Percentiles rank a stretch among this genome's conserved stretches.
Evolutionary conservation across 176 grass and related monocot genomes (phyloP).

Genomic region (Pharus latifolius): DNA sequence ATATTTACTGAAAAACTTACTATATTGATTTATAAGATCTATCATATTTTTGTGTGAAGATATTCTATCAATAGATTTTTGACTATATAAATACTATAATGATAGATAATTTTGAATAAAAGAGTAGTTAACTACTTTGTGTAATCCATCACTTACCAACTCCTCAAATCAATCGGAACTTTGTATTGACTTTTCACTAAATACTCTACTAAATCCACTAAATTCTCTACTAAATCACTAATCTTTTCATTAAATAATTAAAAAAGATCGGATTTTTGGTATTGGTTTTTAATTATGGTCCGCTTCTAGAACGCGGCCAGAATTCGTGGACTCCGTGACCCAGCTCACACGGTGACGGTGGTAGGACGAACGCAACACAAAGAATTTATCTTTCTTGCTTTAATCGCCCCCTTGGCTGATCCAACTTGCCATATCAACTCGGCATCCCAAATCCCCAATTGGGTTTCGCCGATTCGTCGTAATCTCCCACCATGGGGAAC

Average conservation of each 20-base stretch:
- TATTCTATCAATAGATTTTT: too few species aligned
- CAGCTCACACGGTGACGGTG: conserved; percentile 20
- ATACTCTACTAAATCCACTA: background rate
- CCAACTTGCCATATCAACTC: background rate
- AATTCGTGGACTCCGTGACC: conserved; percentile 22
- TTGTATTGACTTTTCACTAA: too few species aligned
- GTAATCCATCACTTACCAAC: conserved; percentile 21
- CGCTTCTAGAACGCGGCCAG: conserved; percentile 26
- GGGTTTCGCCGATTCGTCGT: background rate
- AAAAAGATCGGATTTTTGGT: background rate
- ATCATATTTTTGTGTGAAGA: too few species aligned
- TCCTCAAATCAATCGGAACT: too few species aligned
- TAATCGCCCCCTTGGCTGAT: background rate
- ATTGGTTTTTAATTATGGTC: background rate
- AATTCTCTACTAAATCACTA: background rate
- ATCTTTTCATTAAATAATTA: background rate
- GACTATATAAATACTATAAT: too few species aligned
- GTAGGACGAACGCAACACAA: conserved; percentile 8
- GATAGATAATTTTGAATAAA: too few species aligned
- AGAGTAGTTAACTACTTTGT: too few species aligned
- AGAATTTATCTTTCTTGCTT: background rate
- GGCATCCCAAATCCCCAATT: background rate
- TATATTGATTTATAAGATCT: too few species aligned
- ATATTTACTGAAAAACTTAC: too few species aligned
- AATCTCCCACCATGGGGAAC: conserved; percentile 39